Percentiles rank a stretch among this genome's conserved stretches.
phyloP scores from a whole-genome alignment of 352 stramenopile genomes.

The Phytophthora uliginosa region DNA sequence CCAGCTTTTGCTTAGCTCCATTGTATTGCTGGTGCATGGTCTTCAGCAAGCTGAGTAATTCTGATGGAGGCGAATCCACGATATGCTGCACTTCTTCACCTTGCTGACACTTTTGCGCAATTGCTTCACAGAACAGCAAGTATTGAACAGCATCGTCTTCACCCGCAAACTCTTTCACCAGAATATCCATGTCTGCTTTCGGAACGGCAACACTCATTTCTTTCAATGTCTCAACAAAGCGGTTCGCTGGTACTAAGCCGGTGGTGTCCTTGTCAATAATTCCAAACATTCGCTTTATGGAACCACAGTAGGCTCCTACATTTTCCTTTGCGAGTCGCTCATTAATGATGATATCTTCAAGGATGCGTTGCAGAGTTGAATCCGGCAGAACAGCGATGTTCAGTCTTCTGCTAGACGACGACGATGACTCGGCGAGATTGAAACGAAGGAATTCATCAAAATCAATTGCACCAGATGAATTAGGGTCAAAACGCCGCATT shows the following conservation, averaged over 20 bases:
- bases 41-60: conserved; percentile 65
- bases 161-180: conserved; percentile 56
- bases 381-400: conserved; percentile 33
- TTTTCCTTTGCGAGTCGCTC: conserved; percentile 59
- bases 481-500: conserved; percentile 82
- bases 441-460: conserved; percentile 86
- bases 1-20: conserved; percentile 27
- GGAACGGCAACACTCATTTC: conserved; percentile 68
- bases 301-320: conserved; percentile 63
- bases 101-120: conserved; percentile 58
- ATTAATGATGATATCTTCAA: conserved; percentile 58
- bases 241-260: conserved; percentile 49
- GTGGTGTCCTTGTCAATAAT: conserved; percentile 84
- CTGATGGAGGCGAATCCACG: conserved; percentile 40
- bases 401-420: conserved; percentile 50
- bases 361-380: conserved; percentile 49
- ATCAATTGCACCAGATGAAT: conserved; percentile 71
- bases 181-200: conserved; percentile 47
- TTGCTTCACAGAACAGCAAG: conserved; percentile 64
- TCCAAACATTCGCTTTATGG: conserved; percentile 82
- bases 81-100: conserved; percentile 33
- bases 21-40: conserved; percentile 56
- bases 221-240: conserved; percentile 69
- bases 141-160: conserved; percentile 57
- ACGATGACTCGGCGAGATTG: conserved; percentile 73